Conservation (phyloP, 495 filamentous ascomycete genomes). For the Annulohypoxylon bovei region DNA sequence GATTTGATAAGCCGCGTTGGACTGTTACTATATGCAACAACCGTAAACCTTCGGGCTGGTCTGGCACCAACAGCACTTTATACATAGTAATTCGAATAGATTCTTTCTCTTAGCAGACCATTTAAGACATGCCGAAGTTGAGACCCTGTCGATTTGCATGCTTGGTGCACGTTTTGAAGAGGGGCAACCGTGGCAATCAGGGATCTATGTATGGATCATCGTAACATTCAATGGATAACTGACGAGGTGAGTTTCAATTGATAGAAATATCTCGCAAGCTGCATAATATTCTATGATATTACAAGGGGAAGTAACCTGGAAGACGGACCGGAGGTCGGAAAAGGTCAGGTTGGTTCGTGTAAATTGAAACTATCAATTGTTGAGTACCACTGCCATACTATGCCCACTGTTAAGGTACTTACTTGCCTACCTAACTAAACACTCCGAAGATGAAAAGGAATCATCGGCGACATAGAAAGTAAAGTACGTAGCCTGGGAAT, state of each 20-base stretch:
- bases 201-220: constrained; percentile 14
- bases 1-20: constrained; percentile 2
- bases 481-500: constrained; percentile 15
- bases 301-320: neutral
- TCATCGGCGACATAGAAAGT: neutral
- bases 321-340: constrained; percentile 22
- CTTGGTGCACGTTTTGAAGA: constrained; percentile 33
- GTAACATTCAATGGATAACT: constrained; percentile 11
- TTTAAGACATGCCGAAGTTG: constrained; percentile 33
- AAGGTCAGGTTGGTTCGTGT: constrained; percentile 10
- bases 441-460: neutral
- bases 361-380: neutral
- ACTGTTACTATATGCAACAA: constrained; percentile 11
- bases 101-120: neutral
- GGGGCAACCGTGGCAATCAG: constrained; percentile 32
- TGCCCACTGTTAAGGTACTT: neutral
- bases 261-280: constrained; percentile 27
- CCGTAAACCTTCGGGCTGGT: constrained; percentile 12
- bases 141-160: constrained; percentile 24
- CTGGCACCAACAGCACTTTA: constrained; percentile 10
- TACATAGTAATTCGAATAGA: neutral
- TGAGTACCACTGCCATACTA: neutral
- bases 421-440: neutral
- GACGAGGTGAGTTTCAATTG: constrained; percentile 23
- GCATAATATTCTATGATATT: constrained; percentile 8